These are phyloP conservation scores for Beauveria pseudobassiana DNA, from an alignment of 2,329 filamentous ascomycete genomes.

Conservation along the genomic window DNA sequence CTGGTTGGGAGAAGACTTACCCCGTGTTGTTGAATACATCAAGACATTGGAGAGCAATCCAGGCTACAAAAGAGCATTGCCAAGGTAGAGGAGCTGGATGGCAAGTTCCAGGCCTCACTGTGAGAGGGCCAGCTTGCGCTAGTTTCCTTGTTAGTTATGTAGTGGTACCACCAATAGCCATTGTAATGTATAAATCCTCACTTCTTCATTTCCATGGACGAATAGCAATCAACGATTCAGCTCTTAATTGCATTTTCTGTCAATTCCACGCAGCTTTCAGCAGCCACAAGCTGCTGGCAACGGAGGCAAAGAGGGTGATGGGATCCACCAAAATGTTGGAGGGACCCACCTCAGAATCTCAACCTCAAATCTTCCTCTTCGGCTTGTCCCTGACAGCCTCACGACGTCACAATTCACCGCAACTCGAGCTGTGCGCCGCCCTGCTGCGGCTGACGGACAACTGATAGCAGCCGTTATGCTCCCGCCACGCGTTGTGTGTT, in stretches of 20 bases:
- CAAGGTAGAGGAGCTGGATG: slow-evolving; percentile 44
- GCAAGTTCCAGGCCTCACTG: slow-evolving; percentile 21
- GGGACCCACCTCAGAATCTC: slow-evolving; percentile 3
- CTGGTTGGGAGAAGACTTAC: slow-evolving; percentile 33
- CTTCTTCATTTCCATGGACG: not conserved
- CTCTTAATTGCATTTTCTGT: not conserved
- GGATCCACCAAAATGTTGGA: not conserved
- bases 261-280: too few relatives aligned
- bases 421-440: not conserved
- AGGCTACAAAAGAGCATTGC: slow-evolving; percentile 41
- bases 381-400: not conserved
- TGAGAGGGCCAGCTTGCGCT: not conserved
- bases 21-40: slow-evolving; percentile 41
- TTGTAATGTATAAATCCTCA: not conserved
- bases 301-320: not conserved
- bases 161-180: not conserved
- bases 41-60: slow-evolving; percentile 35
- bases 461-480: slow-evolving; percentile 22
- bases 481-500: slow-evolving; percentile 27
- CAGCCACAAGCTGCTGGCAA: not conserved
- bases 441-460: not conserved
- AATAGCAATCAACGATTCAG: not conserved
- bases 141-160: too few relatives aligned
- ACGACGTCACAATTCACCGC: not conserved
- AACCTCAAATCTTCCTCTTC: not conserved